phyloP scores from a whole-genome alignment of 1,284 basidiomycete species.

The Boletellus deceptivus region DNA sequence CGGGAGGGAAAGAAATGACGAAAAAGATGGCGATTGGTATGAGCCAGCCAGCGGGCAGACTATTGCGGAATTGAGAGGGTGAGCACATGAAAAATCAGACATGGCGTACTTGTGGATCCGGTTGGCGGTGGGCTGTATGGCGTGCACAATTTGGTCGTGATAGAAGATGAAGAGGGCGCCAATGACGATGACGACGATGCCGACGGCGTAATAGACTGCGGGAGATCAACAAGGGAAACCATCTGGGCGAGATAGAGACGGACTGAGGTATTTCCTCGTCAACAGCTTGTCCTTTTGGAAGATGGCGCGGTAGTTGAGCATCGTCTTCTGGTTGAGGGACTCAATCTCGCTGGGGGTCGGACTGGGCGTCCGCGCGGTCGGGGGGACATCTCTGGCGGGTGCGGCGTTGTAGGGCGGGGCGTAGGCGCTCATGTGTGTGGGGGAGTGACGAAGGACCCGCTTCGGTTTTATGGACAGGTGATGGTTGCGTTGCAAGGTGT shows the following conservation, averaged over 20 bases:
- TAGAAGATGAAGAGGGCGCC: conserved; percentile 63
- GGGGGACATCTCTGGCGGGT: conserved; percentile 9
- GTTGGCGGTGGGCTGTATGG: conserved; percentile 61
- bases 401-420: conserved; percentile 10
- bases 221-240: neutral
- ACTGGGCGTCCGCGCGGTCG: conserved; percentile 46
- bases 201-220: conserved; percentile 52
- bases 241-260: conserved; percentile 22
- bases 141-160: conserved; percentile 56
- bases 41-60: conserved; percentile 61
- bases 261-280: conserved; percentile 38
- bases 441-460: neutral
- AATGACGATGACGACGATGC: conserved; percentile 43
- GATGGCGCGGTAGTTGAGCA: conserved; percentile 43
- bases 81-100: neutral
- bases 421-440: conserved; percentile 22
- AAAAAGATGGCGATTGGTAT: conserved; percentile 82
- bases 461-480: neutral
- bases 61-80: conserved; percentile 18
- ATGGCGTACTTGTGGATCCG: conserved; percentile 58
- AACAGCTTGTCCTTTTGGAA: conserved; percentile 35
- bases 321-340: conserved; percentile 39
- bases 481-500: neutral
- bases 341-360: conserved; percentile 59
- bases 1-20: conserved; percentile 75